Conservation (phyloP, 1,284 basidiomycete genomes). For the Microbotryum silenes-acaulis region DNA sequence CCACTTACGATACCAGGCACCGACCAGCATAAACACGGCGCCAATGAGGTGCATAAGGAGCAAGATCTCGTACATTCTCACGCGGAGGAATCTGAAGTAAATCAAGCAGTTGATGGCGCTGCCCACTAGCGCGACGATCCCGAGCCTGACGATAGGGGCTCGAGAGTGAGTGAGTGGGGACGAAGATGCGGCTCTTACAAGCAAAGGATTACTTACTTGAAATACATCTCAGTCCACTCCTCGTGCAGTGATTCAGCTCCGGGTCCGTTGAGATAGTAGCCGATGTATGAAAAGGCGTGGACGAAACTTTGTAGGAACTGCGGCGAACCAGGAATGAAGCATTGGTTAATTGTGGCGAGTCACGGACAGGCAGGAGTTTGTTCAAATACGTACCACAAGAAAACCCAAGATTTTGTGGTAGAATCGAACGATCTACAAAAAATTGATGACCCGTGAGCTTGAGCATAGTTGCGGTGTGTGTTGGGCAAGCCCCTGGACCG, state of each 20-base stretch:
- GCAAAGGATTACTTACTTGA: conserved; percentile 13
- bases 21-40: conserved; percentile 21
- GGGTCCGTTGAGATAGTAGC: conserved; percentile 4
- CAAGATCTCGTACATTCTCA: conserved; percentile 17
- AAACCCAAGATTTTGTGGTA: conserved; percentile 22
- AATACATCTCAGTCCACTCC: conserved; percentile 16
- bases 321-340: no score
- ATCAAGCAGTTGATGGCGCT: conserved; percentile 1
- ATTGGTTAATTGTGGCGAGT: no score
- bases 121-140: not conserved
- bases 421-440: conserved; percentile 8
- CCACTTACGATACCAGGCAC: conserved; percentile 17
- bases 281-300: conserved; percentile 18
- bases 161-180: not conserved
- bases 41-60: conserved; percentile 23
- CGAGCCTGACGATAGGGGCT: conserved; percentile 6
- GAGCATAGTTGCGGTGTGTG: not conserved
- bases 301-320: conserved; percentile 15
- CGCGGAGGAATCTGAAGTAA: not conserved
- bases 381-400: not conserved
- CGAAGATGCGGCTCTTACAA: not conserved
- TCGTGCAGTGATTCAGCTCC: conserved; percentile 2
- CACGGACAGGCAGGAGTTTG: no score
- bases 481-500: not conserved
- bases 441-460: not conserved